Conservation (phyloP, 805 yeast species). For the Zygoascus biomembranicola region DNA sequence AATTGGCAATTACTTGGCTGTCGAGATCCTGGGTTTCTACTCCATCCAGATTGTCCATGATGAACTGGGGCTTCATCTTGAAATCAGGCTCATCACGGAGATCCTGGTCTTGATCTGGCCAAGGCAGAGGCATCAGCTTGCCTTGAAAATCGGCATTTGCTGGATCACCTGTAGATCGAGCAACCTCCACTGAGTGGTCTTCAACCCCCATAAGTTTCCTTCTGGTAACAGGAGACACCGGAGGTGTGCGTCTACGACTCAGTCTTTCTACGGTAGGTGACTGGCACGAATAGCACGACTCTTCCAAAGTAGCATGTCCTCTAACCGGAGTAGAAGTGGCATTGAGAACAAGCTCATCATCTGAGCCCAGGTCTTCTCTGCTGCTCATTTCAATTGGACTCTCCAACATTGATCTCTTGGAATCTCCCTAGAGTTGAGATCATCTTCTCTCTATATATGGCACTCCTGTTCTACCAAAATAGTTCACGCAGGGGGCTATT, state of each 20-base stretch:
- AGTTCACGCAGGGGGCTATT: not conserved
- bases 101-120: not conserved
- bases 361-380: not conserved
- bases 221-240: not conserved
- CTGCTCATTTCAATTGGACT: not conserved
- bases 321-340: not conserved
- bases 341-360: not conserved
- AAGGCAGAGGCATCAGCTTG: not conserved
- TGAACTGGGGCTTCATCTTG: not conserved
- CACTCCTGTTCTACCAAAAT: not conserved
- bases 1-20: not conserved
- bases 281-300: no score
- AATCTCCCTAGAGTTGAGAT: no score
- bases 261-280: not conserved
- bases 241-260: not conserved
- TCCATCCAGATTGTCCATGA: not conserved
- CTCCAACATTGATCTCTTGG: not conserved
- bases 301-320: no score
- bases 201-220: not conserved
- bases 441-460: no score
- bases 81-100: not conserved
- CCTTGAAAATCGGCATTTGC: no score
- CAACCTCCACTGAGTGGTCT: no score
- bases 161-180: no score
- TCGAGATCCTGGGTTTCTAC: not conserved